Percentiles rank a stretch among this genome's conserved stretches.
Evolutionary conservation across 768 basidiomycete species (phyloP).

Genomic region (Hortiboletus campestris): DNA sequence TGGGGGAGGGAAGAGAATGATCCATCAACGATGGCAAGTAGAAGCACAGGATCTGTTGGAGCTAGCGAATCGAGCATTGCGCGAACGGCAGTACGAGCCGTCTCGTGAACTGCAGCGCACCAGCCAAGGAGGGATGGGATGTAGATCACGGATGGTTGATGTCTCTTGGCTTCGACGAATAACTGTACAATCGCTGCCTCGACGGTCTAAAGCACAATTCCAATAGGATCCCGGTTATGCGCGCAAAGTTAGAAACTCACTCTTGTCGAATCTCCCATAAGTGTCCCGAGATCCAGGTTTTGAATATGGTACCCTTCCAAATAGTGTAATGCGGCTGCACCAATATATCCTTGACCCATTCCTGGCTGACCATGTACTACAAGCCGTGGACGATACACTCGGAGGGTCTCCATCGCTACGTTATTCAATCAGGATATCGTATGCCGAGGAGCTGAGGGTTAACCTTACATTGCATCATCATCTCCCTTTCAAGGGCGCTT

Average conservation of each 20-base stretch:
- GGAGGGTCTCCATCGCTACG: constrained; percentile 85
- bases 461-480: constrained; percentile 78
- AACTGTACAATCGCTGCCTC: constrained; percentile 94
- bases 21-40: constrained; percentile 88
- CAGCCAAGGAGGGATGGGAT: constrained; percentile 87
- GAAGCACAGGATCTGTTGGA: constrained; percentile 90
- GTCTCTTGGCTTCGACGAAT: constrained; percentile 94
- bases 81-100: constrained; percentile 78
- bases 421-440: constrained; percentile 4
- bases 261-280: constrained; percentile 86
- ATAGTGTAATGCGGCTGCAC: constrained; percentile 88
- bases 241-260: constrained; percentile 44
- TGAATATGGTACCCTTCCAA: constrained; percentile 96
- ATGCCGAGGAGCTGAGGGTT: neutral
- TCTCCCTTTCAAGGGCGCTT: constrained; percentile 85
- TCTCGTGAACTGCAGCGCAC: constrained; percentile 83
- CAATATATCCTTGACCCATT: constrained; percentile 91
- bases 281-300: constrained; percentile 83
- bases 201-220: constrained; percentile 51
- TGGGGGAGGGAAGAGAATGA: constrained; percentile 62
- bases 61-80: constrained; percentile 90
- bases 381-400: constrained; percentile 87
- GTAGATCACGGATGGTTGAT: constrained; percentile 94
- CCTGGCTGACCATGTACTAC: constrained; percentile 77
- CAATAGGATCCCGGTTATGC: neutral